Base-by-base conservation (phyloP, 257 asterid genomes). In the Solanum sparsipilum region DNA sequence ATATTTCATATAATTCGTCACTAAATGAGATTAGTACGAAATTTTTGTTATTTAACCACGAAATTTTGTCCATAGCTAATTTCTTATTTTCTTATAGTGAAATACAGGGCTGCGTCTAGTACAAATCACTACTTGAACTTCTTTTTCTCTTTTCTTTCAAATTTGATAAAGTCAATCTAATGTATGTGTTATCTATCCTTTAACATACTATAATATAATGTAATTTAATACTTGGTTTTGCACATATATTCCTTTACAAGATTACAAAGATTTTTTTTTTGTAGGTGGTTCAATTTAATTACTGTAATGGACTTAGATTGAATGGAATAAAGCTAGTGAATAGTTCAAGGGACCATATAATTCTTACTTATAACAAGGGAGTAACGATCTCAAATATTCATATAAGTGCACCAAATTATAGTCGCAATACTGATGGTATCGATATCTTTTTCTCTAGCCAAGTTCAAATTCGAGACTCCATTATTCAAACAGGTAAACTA, bases 381-480 rank as follows among this genome's bases (percentile, higher is more conserved):
- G 88, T 85, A 9, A 29, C 32, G 18, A 13, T 88, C 39, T 85
- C 88, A 8, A 32, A 78, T 11, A 46, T 88, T 35, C 44, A 65
- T 32, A 88, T 88, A 13, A 5, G 65, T 88, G 90, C 90, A 76
- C 90, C 90, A 18, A 13, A 78, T 35, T 12, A 78, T 13, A 88
- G 90, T 78, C 87, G 85, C 25, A 89, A 82, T 58, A 86, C 90
- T 15, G 89, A 89, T 68, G 90, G 90, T 13, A 86, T 89, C 60
- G 87, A 81, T 71, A 34, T 89, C 48, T 35, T 75, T 86, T 56
- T 31, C 44, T 89, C 90, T 6, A 79, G 21, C n/a, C 85, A 44
- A 23, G 52, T 88, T 35, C 67, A 8, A 5, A 68, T 89, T 71
- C 68, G 46, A 27, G 63, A 81, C 16, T 82, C 89, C 71, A 70